Base-by-base conservation (phyloP, 805 yeast species). In the Spathaspora sp. region DNA sequence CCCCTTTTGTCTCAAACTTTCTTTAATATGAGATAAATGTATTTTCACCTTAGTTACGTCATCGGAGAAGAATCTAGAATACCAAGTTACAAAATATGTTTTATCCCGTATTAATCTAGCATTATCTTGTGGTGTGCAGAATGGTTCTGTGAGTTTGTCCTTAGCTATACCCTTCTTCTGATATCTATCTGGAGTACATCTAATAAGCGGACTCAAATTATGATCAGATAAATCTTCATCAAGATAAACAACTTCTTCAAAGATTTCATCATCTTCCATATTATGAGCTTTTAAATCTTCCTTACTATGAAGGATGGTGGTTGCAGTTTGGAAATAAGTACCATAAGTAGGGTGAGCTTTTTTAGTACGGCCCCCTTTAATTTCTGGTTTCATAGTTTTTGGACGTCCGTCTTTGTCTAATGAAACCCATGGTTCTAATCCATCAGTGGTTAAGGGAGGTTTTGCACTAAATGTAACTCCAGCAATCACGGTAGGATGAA, bases 111-210 rank as follows among this genome's bases (percentile, higher is more conserved):
- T 77, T 69, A 87, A 73, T 40, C 71, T 75, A 11, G 76, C 60
- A 52, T 82, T 78, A 59, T 87, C 92, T 32, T 72, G 74, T 11
- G 97, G 97, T 18, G 88, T 80, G 67, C 97, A 90, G 67, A 89
- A 88, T n/a, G 97, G 97, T 48, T 75, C 94, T 40, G 90, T 80
- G 1, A 71, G 60, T 16, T 68, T 64, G 54, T 74, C 75, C 57
- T 82, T 82, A 29, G 83, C 85, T 38, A 73, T 53, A 8, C 92
- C 93, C 62, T 84, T 86, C 57, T 76, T 78, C 60, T 72, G 76
- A 64, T 87, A 90, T 46, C 79, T 69, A 49, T 86, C 86, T 2
- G 97, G 97, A 3, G 91, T 87, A 70, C 97, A 90, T 69, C 97
- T 78, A 61, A 89, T 78, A 47, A 90, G 66, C 0, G 97, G 97